Conservation (phyloP, 2,329 filamentous ascomycete genomes). For the Xylaria sp. region DNA sequence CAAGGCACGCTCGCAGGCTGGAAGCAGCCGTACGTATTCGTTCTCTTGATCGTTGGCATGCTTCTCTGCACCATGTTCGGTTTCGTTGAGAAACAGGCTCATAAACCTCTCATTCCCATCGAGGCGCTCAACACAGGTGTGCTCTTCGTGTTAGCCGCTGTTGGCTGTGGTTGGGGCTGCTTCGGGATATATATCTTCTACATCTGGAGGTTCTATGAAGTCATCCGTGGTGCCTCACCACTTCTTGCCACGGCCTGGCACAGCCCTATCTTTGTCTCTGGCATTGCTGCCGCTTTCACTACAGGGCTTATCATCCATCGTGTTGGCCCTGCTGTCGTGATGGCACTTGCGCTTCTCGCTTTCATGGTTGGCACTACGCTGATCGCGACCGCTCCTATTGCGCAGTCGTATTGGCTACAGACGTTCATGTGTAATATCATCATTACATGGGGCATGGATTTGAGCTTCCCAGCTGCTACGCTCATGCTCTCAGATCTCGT, state of each 20-base stretch:
- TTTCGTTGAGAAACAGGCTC: conserved; percentile 44
- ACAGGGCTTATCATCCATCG: conserved; percentile 30
- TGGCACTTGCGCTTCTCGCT: conserved; percentile 30
- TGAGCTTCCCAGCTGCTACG: conserved; percentile 50
- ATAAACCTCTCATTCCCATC: conserved; percentile 49
- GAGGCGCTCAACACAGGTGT: conserved; percentile 43
- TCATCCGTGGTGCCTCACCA: conserved; percentile 34
- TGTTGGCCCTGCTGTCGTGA: conserved; percentile 30
- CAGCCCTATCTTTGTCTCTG: conserved; percentile 35
- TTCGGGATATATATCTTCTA: conserved; percentile 44
- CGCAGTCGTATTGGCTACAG: conserved; percentile 51
- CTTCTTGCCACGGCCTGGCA: conserved; percentile 37
- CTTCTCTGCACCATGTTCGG: conserved; percentile 47
- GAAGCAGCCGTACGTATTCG: conserved; percentile 46
- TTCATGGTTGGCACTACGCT: conserved; percentile 30
- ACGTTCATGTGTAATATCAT: conserved; percentile 47
- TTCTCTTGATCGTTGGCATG: conserved; percentile 46
- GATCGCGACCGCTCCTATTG: conserved; percentile 37
- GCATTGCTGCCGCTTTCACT: conserved; percentile 33
- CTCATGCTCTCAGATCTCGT: conserved; percentile 44
- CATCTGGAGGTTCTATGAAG: conserved; percentile 39
- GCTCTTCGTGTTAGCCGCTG: conserved; percentile 45
- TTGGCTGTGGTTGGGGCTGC: conserved; percentile 42
- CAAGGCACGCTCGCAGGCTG: conserved; percentile 52
- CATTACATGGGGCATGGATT: conserved; percentile 50